phyloP scores from a whole-genome alignment of 2,329 filamentous ascomycete genomes.

The Trichophyton mentagrophytes region DNA sequence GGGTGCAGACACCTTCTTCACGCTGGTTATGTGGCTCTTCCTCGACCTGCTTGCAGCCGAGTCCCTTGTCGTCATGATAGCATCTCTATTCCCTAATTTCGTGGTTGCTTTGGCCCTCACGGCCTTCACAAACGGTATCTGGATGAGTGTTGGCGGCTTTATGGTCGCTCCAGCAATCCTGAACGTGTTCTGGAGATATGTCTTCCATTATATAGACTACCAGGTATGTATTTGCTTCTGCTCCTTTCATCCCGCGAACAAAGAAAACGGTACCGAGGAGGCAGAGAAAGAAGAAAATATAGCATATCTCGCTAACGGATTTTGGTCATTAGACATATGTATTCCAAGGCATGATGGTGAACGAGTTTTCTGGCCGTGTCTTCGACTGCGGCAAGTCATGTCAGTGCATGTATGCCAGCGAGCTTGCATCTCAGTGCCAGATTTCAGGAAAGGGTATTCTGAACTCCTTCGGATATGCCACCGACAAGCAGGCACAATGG shows the following conservation, averaged over 20 bases:
- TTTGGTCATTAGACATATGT: conserved; percentile 48
- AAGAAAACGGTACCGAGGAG: background rate
- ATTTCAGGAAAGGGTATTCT: conserved; percentile 62
- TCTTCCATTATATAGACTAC: conserved; percentile 82
- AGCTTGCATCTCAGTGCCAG: conserved; percentile 50
- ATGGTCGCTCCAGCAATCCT: conserved; percentile 59
- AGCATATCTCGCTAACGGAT: background rate
- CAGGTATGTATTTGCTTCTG: conserved; percentile 37
- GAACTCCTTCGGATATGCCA: conserved; percentile 54
- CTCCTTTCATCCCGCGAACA: background rate
- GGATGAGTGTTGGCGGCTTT: conserved; percentile 80
- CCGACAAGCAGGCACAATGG: conserved; percentile 52
- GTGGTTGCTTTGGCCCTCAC: conserved; percentile 66
- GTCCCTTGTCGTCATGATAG: conserved; percentile 65
- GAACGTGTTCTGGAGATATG: conserved; percentile 76
- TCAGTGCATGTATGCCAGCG: conserved; percentile 58
- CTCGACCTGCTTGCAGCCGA: conserved; percentile 72
- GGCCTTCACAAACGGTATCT: conserved; percentile 76
- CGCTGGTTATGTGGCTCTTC: conserved; percentile 73
- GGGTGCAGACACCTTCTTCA: conserved; percentile 54
- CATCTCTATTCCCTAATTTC: conserved; percentile 62
- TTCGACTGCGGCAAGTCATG: conserved; percentile 51
- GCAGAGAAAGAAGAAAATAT: background rate
- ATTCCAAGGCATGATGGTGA: conserved; percentile 88
- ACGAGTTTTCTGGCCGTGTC: conserved; percentile 57